Evolutionary conservation across 2,329 filamentous ascomycete genomes (phyloP).

Genomic region (Allantophomopsis cytisporea): DNA sequence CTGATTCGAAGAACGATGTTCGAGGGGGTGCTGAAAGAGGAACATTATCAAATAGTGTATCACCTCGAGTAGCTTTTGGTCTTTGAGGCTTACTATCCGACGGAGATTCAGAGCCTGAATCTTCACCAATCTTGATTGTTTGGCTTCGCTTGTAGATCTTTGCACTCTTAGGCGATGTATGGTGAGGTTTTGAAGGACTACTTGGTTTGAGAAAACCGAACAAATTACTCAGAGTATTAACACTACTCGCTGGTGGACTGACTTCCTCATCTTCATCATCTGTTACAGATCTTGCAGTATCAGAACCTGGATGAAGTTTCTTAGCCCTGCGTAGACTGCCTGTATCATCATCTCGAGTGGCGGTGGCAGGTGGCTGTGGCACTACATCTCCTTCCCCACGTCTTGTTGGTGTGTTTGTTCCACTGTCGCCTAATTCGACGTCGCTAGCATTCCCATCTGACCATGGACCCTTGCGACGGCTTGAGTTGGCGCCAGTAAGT

Average conservation of each 20-base stretch:
- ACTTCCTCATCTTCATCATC: too few relatives aligned
- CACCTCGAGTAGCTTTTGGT: conserved; percentile 17
- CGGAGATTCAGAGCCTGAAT: conserved; percentile 6
- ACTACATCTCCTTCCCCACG: conserved; percentile 35
- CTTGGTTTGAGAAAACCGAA: conserved; percentile 57
- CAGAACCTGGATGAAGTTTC: too few relatives aligned
- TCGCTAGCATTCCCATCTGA: conserved; percentile 10
- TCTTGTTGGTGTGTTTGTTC: conserved; percentile 27
- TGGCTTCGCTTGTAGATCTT: conserved; percentile 70
- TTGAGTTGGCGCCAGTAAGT: conserved; percentile 55
- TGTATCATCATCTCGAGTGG: conserved; percentile 53
- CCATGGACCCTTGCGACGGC: conserved; percentile 7
- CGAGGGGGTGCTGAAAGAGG: conserved; percentile 61
- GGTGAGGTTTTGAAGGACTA: conserved; percentile 33
- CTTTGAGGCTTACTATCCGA: conserved; percentile 16
- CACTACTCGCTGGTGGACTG: too few relatives aligned
- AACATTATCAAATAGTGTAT: conserved; percentile 25
- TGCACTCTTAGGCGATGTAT: conserved; percentile 42
- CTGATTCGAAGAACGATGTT: conserved; percentile 91
- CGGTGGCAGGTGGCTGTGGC: conserved; percentile 55
- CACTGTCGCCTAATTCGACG: conserved; percentile 9
- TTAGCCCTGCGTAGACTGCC: conserved; percentile 33
- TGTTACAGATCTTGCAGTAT: too few relatives aligned
- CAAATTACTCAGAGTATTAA: background rate
- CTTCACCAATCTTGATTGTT: conserved; percentile 41